These are phyloP conservation scores for Lactarius hengduanensis DNA, from an alignment of 768 basidiomycete genomes.

Conservation along the genomic window DNA sequence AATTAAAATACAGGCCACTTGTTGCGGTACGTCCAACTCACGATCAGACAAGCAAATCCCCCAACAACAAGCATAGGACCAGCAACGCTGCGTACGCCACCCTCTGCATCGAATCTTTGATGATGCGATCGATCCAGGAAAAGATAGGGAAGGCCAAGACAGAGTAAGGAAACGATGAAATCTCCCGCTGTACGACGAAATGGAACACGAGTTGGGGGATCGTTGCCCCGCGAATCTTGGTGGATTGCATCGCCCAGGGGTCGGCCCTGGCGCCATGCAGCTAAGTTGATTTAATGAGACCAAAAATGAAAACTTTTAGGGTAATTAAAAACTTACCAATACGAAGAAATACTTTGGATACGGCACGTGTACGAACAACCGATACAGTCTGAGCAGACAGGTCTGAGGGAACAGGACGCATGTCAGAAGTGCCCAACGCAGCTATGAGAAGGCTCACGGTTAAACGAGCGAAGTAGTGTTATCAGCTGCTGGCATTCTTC, in stretches of 20 bases:
- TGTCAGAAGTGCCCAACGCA: not conserved
- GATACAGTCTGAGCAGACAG: slow-evolving; percentile 10
- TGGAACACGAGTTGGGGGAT: slow-evolving; percentile 33
- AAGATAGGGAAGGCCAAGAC: slow-evolving; percentile 78
- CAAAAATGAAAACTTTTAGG: not conserved
- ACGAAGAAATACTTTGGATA: slow-evolving; percentile 28
- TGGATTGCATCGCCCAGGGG: slow-evolving; percentile 24
- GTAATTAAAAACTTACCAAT: slow-evolving; percentile 20
- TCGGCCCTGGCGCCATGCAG: slow-evolving; percentile 26
- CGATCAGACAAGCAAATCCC: slow-evolving; percentile 46
- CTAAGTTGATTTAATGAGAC: slow-evolving; percentile 15
- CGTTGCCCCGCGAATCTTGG: slow-evolving; percentile 2
- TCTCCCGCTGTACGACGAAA: slow-evolving; percentile 55
- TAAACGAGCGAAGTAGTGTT: slow-evolving; percentile 51
- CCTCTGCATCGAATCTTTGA: slow-evolving; percentile 59
- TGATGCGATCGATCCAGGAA: slow-evolving; percentile 56
- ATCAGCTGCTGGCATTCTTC: slow-evolving; percentile 78
- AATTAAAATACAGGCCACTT: slow-evolving; percentile 13
- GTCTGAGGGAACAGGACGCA: slow-evolving; percentile 3
- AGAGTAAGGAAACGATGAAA: slow-evolving; percentile 59
- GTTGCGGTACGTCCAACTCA: slow-evolving; percentile 24
- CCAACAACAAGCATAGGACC: slow-evolving; percentile 63
- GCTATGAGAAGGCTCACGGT: slow-evolving; percentile 28
- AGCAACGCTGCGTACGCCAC: slow-evolving; percentile 44
- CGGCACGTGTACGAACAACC: slow-evolving; percentile 26